These are phyloP conservation scores for Cunninghamia lanceolata DNA, from an alignment of 75 land plant genomes.

Conservation along the genomic window DNA sequence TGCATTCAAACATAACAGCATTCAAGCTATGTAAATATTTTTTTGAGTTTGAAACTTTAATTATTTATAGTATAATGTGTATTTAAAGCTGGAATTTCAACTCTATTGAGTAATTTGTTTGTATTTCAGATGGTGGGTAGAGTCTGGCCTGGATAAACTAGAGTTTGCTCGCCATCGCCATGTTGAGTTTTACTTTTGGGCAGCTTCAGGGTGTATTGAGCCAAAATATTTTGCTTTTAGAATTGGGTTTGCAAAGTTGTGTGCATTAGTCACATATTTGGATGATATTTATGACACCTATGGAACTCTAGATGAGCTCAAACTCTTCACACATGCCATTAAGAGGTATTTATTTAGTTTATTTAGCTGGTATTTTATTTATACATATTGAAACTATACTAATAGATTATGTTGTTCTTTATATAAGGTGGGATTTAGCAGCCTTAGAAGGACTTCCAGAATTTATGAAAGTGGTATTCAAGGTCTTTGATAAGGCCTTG, in stretches of 20 bases:
- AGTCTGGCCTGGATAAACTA: neutral
- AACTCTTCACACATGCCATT: slow-evolving; percentile 36
- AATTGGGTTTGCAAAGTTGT: slow-evolving; percentile 16
- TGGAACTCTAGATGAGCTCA: slow-evolving; percentile 33
- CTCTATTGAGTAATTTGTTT: neutral
- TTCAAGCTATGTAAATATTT: neutral
- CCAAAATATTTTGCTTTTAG: neutral
- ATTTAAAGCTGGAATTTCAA: neutral
- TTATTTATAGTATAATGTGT: neutral
- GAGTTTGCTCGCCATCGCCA: neutral
- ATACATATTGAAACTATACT: too few species aligned
- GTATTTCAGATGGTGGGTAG: neutral
- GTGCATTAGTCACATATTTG: slow-evolving; percentile 15
- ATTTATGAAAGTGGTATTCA: too few species aligned
- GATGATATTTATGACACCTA: slow-evolving; percentile 39
- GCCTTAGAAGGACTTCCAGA: too few species aligned
- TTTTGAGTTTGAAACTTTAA: neutral
- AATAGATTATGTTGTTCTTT: too few species aligned
- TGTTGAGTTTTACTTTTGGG: neutral
- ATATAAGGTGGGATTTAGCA: too few species aligned
- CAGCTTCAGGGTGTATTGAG: neutral
- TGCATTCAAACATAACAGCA: neutral
- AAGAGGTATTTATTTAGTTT: too few species aligned
- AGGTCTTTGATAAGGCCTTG: too few species aligned
- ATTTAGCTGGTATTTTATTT: too few species aligned